These are phyloP conservation scores for Balansia obtecta DNA, from an alignment of 2,329 filamentous ascomycete genomes.

Conservation along the genomic window DNA sequence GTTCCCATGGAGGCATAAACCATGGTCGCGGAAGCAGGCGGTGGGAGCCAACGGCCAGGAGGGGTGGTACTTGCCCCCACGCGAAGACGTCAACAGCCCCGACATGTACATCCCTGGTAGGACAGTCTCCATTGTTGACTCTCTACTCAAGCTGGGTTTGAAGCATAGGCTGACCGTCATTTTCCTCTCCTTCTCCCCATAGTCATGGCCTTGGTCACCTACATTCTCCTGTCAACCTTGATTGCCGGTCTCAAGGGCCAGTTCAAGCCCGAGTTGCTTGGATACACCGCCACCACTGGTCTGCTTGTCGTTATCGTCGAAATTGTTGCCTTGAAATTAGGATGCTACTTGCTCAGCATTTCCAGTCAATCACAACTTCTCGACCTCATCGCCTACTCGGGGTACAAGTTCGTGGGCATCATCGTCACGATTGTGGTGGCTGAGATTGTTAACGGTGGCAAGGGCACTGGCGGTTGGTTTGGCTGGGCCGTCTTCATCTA, in stretches of 20 bases:
- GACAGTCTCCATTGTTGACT: constrained; percentile 8
- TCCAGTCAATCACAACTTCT: constrained; percentile 88
- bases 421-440: constrained; percentile 76
- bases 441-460: constrained; percentile 64
- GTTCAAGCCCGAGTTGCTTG: constrained; percentile 88
- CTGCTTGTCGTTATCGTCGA: constrained; percentile 76
- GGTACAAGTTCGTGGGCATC: constrained; percentile 97
- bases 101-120: constrained; percentile 91
- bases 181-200: neutral
- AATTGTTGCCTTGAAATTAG: constrained; percentile 80
- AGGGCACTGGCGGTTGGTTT: constrained; percentile 75
- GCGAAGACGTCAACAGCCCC: constrained; percentile 93
- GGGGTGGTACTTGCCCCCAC: constrained; percentile 74
- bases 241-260: constrained; percentile 80
- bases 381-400: constrained; percentile 89
- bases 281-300: constrained; percentile 75
- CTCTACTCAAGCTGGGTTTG: too few relatives aligned
- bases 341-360: constrained; percentile 87
- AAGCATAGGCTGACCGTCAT: constrained; percentile 11
- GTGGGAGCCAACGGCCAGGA: constrained; percentile 57
- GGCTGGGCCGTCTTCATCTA: constrained; percentile 86
- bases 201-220: constrained; percentile 95
- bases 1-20: constrained; percentile 95
- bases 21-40: constrained; percentile 86
- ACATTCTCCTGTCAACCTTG: constrained; percentile 86